Percentiles rank a stretch among this genome's conserved stretches.
These are phyloP conservation scores for Halenospora varia DNA, from an alignment of 495 filamentous ascomycete genomes.

Conservation along the genomic window DNA sequence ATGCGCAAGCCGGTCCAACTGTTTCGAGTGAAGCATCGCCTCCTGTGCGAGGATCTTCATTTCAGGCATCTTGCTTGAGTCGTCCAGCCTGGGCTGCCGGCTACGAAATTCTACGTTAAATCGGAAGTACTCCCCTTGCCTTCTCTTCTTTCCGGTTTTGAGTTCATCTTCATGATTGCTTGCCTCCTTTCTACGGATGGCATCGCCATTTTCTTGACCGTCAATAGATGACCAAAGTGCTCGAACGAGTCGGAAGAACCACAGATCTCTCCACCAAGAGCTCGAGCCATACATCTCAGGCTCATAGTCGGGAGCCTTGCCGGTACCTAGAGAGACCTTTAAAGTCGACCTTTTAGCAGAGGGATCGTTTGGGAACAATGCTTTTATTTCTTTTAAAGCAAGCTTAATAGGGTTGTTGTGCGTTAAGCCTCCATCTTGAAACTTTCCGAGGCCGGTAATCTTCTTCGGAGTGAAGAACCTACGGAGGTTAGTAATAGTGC, in stretches of 20 bases:
- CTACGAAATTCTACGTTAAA: conserved; percentile 22
- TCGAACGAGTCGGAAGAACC: conserved; percentile 19
- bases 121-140: conserved; percentile 19
- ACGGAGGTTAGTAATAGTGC: background rate
- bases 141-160: conserved; percentile 3
- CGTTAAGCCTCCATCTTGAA: conserved; percentile 31
- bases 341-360: conserved; percentile 19
- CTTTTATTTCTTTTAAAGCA: conserved; percentile 28
- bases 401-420: conserved; percentile 34
- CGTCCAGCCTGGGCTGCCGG: conserved; percentile 21
- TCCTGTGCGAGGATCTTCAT: conserved; percentile 4
- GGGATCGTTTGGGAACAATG: conserved; percentile 18
- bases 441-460: conserved; percentile 30
- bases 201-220: conserved; percentile 16
- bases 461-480: conserved; percentile 30
- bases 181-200: conserved; percentile 4
- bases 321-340: conserved; percentile 28
- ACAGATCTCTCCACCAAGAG: conserved; percentile 18
- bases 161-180: background rate
- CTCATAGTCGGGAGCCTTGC: conserved; percentile 12
- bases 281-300: conserved; percentile 8
- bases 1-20: conserved; percentile 8
- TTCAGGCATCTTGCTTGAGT: conserved; percentile 16
- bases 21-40: conserved; percentile 3
- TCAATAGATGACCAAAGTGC: conserved; percentile 25